Evolutionary conservation across 2,329 filamentous ascomycete species (phyloP).

Genomic region (Monilinia fructicola): DNA sequence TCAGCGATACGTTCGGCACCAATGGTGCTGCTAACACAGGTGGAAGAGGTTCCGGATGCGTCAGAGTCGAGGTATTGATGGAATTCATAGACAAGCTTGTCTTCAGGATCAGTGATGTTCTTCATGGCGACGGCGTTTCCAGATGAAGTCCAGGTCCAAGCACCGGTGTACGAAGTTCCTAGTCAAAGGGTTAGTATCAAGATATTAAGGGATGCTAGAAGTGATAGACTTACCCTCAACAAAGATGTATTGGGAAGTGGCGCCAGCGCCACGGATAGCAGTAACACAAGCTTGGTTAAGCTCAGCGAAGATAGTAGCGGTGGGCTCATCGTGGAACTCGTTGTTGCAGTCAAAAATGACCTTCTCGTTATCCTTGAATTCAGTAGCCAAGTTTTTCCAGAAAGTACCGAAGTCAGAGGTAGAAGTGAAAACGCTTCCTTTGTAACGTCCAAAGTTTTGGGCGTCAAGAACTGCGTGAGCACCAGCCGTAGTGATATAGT

Average conservation of each 20-base stretch:
- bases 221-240: constrained; percentile 47
- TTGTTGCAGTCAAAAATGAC: constrained; percentile 49
- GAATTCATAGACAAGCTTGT: constrained; percentile 61
- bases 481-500: constrained; percentile 50
- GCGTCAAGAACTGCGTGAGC: constrained; percentile 50
- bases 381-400: constrained; percentile 44
- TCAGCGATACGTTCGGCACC: constrained; percentile 50
- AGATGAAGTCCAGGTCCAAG: constrained; percentile 42
- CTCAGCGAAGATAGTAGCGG: constrained; percentile 13
- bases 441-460: constrained; percentile 53
- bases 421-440: constrained; percentile 44
- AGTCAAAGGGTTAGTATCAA: background rate
- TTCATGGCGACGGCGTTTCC: constrained; percentile 47
- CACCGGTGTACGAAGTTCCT: constrained; percentile 42
- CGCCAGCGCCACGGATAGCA: constrained; percentile 46
- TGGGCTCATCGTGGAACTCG: constrained; percentile 43
- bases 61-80: constrained; percentile 61
- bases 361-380: constrained; percentile 42
- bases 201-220: background rate
- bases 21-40: constrained; percentile 54
- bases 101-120: constrained; percentile 50
- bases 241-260: constrained; percentile 56
- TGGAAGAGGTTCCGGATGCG: constrained; percentile 51
- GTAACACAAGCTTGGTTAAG: constrained; percentile 50
- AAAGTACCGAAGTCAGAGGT: constrained; percentile 44